These are phyloP conservation scores for Cladobotryum mycophilum DNA, from an alignment of 2,329 filamentous ascomycete genomes.

Conservation along the genomic window DNA sequence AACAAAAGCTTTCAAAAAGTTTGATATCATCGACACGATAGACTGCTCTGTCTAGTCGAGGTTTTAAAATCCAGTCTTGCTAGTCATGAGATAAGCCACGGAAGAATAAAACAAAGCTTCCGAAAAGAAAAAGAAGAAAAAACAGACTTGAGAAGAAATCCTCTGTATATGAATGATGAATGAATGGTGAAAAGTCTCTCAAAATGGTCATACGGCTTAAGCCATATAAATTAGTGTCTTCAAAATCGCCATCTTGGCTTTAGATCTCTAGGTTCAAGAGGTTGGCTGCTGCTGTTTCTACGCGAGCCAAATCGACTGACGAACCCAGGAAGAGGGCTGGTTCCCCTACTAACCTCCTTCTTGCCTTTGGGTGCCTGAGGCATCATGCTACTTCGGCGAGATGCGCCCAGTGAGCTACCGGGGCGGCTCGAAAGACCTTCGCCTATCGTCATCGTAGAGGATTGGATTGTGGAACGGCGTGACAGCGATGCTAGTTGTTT, in stretches of 20 bases:
- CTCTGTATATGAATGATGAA: slow-evolving; percentile 3
- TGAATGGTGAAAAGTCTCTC: not conserved
- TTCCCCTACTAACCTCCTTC: slow-evolving; percentile 33
- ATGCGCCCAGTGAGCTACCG: slow-evolving; percentile 50
- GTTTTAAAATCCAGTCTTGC: not conserved
- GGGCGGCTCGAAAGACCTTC: slow-evolving; percentile 37
- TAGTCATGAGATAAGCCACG: not conserved
- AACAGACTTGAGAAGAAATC: not conserved
- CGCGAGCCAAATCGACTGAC: slow-evolving; percentile 41
- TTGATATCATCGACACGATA: not conserved
- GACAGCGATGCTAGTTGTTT: slow-evolving; percentile 41
- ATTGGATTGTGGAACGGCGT: slow-evolving; percentile 50
- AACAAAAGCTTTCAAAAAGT: slow-evolving; percentile 3
- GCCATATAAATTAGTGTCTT: not conserved
- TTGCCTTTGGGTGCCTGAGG: slow-evolving; percentile 37
- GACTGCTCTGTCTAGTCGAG: not conserved
- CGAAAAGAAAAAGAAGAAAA: no score
- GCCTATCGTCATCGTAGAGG: slow-evolving; percentile 29
- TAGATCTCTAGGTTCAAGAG: slow-evolving; percentile 31
- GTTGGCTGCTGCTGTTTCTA: slow-evolving; percentile 32
- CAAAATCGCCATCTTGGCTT: slow-evolving; percentile 42
- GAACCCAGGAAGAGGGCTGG: slow-evolving; percentile 42
- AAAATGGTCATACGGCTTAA: not conserved
- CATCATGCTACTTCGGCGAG: slow-evolving; percentile 48
- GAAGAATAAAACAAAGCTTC: slow-evolving; percentile 3